A percentile compares a stretch with the other conserved stretches of the same genome.
Conservation (phyloP, 2,329 filamentous ascomycete species). For the Aspergillus japonicus region DNA sequence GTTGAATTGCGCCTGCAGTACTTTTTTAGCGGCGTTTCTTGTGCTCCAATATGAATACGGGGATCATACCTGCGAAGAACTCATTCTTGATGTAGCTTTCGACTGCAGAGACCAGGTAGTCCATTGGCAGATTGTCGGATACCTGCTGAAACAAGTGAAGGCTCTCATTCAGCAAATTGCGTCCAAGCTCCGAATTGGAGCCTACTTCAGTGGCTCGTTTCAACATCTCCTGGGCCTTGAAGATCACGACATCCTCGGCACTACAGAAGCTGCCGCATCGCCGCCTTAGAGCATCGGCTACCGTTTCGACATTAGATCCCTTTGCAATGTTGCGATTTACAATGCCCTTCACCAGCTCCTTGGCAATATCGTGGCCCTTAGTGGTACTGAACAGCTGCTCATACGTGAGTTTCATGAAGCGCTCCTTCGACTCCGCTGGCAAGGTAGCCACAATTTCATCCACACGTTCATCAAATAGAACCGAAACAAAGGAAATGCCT, state of each 20-base stretch:
- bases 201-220: slow-evolving; percentile 82
- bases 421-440: slow-evolving; percentile 66
- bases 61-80: slow-evolving; percentile 71
- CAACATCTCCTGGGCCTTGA: slow-evolving; percentile 94
- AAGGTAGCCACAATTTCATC: slow-evolving; percentile 81
- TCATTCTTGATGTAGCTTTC: slow-evolving; percentile 75
- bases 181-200: slow-evolving; percentile 70
- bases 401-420: slow-evolving; percentile 76
- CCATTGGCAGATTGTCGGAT: slow-evolving; percentile 74
- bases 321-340: slow-evolving; percentile 97
- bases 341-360: slow-evolving; percentile 93
- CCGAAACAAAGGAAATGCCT: slow-evolving; percentile 92
- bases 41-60: slow-evolving; percentile 19
- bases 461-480: slow-evolving; percentile 90
- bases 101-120: slow-evolving; percentile 76
- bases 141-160: slow-evolving; percentile 85
- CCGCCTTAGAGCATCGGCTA: slow-evolving; percentile 87
- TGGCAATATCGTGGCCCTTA: slow-evolving; percentile 83
- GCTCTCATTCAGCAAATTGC: slow-evolving; percentile 83
- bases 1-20: slow-evolving; percentile 72
- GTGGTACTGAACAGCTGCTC: slow-evolving; percentile 80
- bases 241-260: slow-evolving; percentile 93
- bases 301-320: slow-evolving; percentile 94
- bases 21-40: slow-evolving; percentile 11
- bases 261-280: slow-evolving; percentile 97